Conservation (phyloP, 1,139 yeast genomes). For the Diutina scorzettiae region DNA sequence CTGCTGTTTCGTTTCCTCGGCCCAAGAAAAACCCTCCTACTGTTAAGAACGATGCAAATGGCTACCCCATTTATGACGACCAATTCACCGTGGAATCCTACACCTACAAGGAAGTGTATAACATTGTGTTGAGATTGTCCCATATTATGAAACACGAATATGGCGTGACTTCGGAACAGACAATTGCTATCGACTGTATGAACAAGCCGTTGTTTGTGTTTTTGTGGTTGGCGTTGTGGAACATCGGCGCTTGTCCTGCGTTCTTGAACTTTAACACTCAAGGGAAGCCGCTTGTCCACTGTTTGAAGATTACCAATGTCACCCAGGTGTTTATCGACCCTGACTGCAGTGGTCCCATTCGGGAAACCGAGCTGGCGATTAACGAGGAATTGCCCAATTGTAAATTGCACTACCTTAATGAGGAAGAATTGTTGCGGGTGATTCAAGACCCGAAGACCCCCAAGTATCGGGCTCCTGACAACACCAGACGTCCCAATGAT, state of each 20-base stretch:
- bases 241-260: slow-evolving; percentile 83
- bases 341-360: slow-evolving; percentile 46
- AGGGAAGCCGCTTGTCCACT: slow-evolving; percentile 69
- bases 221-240: slow-evolving; percentile 82
- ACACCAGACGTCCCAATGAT: slow-evolving; percentile 43
- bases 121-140: slow-evolving; percentile 52
- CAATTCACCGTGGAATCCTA: slow-evolving; percentile 49
- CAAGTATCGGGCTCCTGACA: slow-evolving; percentile 41
- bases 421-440: slow-evolving; percentile 28
- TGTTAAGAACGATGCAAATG: slow-evolving; percentile 17
- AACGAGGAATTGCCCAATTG: slow-evolving; percentile 27
- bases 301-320: slow-evolving; percentile 59
- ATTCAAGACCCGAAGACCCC: slow-evolving; percentile 37
- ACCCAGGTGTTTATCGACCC: slow-evolving; percentile 65
- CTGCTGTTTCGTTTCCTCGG: slow-evolving; percentile 53
- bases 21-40: slow-evolving; percentile 24
- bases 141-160: slow-evolving; percentile 51
- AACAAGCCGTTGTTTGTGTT: slow-evolving; percentile 76
- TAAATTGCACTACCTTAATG: slow-evolving; percentile 44
- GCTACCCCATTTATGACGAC: slow-evolving; percentile 32
- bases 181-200: slow-evolving; percentile 69
- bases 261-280: slow-evolving; percentile 72
- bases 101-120: slow-evolving; percentile 61
- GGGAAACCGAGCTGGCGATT: slow-evolving; percentile 40
- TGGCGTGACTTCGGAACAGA: slow-evolving; percentile 53